A percentile compares a stretch with the other conserved stretches of the same genome.
Evolutionary conservation across 2,329 filamentous ascomycete genomes (phyloP).

Genomic region (Aspergillus amoenus): DNA sequence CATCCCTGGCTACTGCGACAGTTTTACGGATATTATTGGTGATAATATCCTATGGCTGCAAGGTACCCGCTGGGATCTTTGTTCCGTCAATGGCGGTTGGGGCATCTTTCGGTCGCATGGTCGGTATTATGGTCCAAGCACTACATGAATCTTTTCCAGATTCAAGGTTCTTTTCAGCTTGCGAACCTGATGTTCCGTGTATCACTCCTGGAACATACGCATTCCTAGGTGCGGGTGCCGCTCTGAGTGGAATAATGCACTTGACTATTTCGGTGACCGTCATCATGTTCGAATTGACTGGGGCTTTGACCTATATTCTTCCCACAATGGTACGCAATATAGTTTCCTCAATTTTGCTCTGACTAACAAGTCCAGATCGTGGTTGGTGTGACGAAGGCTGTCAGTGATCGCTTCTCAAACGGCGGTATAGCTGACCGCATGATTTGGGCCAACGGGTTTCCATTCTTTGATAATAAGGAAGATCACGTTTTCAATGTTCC

Average conservation of each 20-base stretch:
- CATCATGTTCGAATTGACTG: constrained; percentile 98
- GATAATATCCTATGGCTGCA: constrained; percentile 95
- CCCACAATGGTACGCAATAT: constrained; percentile 73
- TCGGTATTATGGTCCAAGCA: constrained; percentile 92
- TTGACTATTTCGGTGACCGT: constrained; percentile 95
- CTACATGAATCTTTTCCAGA: constrained; percentile 80
- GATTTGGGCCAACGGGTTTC: constrained; percentile 98
- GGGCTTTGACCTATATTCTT: constrained; percentile 93
- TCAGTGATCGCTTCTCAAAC: constrained; percentile 87
- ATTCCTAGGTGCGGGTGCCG: constrained; percentile 87
- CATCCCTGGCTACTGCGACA: constrained; percentile 77
- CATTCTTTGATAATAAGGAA: constrained; percentile 95
- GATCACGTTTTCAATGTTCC: constrained; percentile 95
- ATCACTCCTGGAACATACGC: constrained; percentile 98
- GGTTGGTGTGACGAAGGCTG: constrained; percentile 91
- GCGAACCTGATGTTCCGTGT: constrained; percentile 86
- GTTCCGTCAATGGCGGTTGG: constrained; percentile 98
- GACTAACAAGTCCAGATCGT: constrained; percentile 62
- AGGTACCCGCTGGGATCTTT: constrained; percentile 96
- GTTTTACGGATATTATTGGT: constrained; percentile 79
- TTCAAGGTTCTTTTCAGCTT: constrained; percentile 83
- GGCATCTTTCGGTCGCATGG: constrained; percentile 85
- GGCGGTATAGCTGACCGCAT: constrained; percentile 96
- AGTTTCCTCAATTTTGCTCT: background rate
- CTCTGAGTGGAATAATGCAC: constrained; percentile 96